These are phyloP conservation scores for Talaromyces sp. DNA, from an alignment of 2,329 filamentous ascomycete species.

Conservation along the genomic window DNA sequence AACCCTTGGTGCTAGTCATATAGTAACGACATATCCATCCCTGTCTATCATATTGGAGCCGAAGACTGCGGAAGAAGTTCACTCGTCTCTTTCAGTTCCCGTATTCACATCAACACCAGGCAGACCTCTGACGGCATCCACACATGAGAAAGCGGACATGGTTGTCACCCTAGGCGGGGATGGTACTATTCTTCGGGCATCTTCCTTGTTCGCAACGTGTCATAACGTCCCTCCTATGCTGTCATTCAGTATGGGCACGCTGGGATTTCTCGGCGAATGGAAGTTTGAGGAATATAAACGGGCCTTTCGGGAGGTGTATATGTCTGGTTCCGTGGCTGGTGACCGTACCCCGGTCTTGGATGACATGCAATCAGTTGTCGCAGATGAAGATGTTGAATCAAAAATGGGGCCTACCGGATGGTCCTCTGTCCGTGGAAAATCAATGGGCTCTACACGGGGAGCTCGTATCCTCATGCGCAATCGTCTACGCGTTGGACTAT, in stretches of 20 bases:
- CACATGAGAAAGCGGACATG: conserved; percentile 79
- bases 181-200: conserved; percentile 81
- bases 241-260: conserved; percentile 92
- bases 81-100: conserved; percentile 67
- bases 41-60: conserved; percentile 81
- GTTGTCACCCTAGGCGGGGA: conserved; percentile 90
- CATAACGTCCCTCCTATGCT: conserved; percentile 81
- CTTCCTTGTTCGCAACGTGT: conserved; percentile 79
- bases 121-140: conserved; percentile 37
- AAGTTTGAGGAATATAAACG: conserved; percentile 90
- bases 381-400: conserved; percentile 20
- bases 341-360: conserved; percentile 42
- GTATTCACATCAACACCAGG: conserved; percentile 54
- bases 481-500: conserved; percentile 80
- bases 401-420: conserved; percentile 52
- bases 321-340: conserved; percentile 61
- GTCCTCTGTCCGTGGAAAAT: conserved; percentile 72
- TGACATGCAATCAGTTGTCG: conserved; percentile 35
- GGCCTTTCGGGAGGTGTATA: conserved; percentile 88
- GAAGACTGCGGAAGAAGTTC: conserved; percentile 66
- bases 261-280: conserved; percentile 95
- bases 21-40: conserved; percentile 72
- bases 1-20: conserved; percentile 58
- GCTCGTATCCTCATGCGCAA: conserved; percentile 83
- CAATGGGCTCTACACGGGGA: conserved; percentile 68